Conservation (phyloP, 176 grass and related monocot species). For the Oryza glumipatula region DNA sequence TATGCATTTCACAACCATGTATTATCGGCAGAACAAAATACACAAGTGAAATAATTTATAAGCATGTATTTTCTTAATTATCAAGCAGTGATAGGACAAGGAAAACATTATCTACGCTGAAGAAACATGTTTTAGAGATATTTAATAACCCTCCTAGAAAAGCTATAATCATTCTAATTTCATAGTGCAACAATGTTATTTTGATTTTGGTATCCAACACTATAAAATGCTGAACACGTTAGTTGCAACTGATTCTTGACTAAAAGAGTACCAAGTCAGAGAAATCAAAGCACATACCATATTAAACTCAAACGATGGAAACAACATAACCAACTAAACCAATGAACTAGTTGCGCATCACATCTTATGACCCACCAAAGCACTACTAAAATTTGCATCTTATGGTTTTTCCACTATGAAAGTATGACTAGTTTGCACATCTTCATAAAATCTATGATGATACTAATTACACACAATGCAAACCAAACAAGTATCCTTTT, state of each 20-base stretch:
- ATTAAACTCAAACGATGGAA: slow-evolving; percentile 15
- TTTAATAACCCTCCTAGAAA: slow-evolving; percentile 26
- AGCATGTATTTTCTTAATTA: neutral
- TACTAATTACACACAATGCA: neutral
- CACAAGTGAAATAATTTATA: neutral
- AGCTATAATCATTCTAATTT: slow-evolving; percentile 10
- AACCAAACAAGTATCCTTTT: neutral
- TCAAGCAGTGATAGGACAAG: neutral
- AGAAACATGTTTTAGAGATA: neutral
- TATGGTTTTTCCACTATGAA: slow-evolving; percentile 40
- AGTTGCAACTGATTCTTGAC: slow-evolving; percentile 4
- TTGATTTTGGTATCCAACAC: slow-evolving; percentile 10
- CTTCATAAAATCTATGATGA: slow-evolving; percentile 1
- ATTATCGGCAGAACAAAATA: neutral
- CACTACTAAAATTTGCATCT: slow-evolving; percentile 25
- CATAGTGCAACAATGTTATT: neutral
- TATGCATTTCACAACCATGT: neutral
- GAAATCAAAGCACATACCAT: neutral
- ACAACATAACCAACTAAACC: neutral
- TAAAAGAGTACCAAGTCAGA: neutral
- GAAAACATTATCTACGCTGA: neutral
- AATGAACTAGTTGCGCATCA: slow-evolving; percentile 24
- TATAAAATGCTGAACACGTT: neutral
- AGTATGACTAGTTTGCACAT: slow-evolving; percentile 16
- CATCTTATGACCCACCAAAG: slow-evolving; percentile 29